phyloP scores from a whole-genome alignment of 2,329 filamentous ascomycete species.

The Zarea fungicola region DNA sequence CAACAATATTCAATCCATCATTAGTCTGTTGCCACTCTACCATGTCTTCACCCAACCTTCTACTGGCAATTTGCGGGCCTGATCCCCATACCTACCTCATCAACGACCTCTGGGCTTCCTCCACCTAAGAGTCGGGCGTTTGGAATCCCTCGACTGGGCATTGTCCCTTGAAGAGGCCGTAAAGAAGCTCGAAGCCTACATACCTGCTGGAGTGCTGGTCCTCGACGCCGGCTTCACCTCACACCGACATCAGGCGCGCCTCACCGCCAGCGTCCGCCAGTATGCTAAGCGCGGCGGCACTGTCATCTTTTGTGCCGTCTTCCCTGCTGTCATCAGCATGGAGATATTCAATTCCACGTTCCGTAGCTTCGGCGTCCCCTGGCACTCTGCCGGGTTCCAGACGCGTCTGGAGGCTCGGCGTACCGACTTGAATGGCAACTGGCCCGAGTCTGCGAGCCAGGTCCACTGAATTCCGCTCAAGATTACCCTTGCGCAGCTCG shows the following conservation, averaged over 20 bases:
- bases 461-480: too few species aligned
- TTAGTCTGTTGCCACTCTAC: too few species aligned
- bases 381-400: background rate
- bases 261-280: background rate
- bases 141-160: background rate
- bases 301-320: background rate
- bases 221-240: background rate
- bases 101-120: background rate
- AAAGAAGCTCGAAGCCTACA: background rate
- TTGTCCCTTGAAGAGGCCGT: background rate
- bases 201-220: background rate
- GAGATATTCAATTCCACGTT: background rate
- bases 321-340: background rate
- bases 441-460: background rate
- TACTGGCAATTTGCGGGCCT: too few species aligned
- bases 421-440: background rate
- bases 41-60: too few species aligned
- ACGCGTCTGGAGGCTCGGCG: background rate
- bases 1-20: too few species aligned
- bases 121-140: background rate
- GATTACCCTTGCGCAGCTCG: too few species aligned
- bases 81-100: background rate
- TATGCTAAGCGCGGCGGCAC: background rate
- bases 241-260: too few species aligned
- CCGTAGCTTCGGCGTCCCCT: background rate